These are phyloP conservation scores for Papiliotrema fonsecae DNA, from an alignment of 1,284 basidiomycete genomes.

Conservation along the genomic window DNA sequence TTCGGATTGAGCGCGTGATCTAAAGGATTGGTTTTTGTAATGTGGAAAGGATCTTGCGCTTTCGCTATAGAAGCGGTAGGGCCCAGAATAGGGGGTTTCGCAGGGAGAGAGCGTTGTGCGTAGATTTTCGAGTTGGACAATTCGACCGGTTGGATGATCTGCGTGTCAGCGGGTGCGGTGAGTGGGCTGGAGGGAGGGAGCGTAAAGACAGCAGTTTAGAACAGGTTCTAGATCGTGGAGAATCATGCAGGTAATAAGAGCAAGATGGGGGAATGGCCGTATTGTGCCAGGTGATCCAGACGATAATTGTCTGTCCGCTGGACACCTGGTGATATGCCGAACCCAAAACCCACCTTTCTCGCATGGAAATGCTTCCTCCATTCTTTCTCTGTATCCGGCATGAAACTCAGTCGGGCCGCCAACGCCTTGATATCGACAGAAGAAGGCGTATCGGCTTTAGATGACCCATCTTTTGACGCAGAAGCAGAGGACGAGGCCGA, in stretches of 20 bases:
- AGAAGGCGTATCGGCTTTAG: background rate
- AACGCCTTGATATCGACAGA: no score
- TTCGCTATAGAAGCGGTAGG: constrained; percentile 30
- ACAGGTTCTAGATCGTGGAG: no score
- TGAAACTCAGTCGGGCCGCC: no score
- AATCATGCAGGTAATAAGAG: no score
- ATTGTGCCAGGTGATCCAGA: no score
- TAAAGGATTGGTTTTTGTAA: constrained; percentile 29
- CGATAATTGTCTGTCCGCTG: no score
- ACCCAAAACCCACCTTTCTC: no score
- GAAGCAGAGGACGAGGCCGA: background rate
- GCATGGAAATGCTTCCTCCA: no score
- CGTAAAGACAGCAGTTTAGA: background rate
- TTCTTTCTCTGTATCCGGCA: no score
- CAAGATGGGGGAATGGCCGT: no score
- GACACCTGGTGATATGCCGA: no score
- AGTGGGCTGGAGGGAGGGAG: background rate
- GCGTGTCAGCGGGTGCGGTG: background rate
- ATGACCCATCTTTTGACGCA: background rate
- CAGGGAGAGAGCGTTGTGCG: background rate
- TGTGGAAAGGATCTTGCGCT: constrained; percentile 42
- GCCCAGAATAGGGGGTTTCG: constrained; percentile 33
- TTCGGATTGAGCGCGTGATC: constrained; percentile 56
- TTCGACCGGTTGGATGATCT: background rate
- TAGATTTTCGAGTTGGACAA: background rate